phyloP scores from a whole-genome alignment of 192 early-diverging fungal species.

The Endogone sp. region DNA sequence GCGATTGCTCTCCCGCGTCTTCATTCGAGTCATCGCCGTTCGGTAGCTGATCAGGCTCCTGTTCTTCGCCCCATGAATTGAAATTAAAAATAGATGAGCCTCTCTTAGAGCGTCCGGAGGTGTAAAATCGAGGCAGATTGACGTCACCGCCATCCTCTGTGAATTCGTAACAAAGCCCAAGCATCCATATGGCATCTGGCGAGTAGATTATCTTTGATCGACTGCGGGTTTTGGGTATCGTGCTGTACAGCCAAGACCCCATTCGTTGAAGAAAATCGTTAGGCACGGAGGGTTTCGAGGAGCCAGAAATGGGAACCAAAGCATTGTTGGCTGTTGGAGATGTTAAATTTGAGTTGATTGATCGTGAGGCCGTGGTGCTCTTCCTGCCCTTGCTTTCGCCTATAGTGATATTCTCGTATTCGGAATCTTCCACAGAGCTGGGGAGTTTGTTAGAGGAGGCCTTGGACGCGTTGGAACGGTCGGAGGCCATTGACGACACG shows the following conservation, averaged over 20 bases:
- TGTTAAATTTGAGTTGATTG: too few species aligned
- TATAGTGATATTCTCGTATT: too few species aligned
- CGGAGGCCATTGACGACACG: too few species aligned
- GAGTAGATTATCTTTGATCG: not conserved
- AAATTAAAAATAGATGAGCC: conserved; percentile 1
- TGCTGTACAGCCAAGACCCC: conserved; percentile 6
- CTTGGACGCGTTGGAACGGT: too few species aligned
- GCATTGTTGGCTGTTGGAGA: too few species aligned
- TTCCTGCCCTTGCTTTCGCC: too few species aligned
- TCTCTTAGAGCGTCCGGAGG: not conserved
- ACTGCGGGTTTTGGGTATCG: not conserved
- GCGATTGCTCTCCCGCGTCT: not conserved
- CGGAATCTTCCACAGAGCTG: too few species aligned
- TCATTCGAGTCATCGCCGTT: too few species aligned
- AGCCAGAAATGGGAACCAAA: too few species aligned
- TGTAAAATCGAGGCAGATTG: not conserved
- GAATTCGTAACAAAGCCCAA: not conserved
- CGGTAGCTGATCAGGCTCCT: too few species aligned
- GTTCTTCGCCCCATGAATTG: conserved; percentile 1
- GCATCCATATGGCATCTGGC: not conserved
- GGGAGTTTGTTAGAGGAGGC: too few species aligned
- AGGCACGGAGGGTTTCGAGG: not conserved
- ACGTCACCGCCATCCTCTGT: not conserved
- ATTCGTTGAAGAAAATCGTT: conserved; percentile 1
- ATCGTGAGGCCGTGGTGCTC: too few species aligned